Conservation (phyloP, 257 asterid genomes). For the Capsicum baccatum region DNA sequence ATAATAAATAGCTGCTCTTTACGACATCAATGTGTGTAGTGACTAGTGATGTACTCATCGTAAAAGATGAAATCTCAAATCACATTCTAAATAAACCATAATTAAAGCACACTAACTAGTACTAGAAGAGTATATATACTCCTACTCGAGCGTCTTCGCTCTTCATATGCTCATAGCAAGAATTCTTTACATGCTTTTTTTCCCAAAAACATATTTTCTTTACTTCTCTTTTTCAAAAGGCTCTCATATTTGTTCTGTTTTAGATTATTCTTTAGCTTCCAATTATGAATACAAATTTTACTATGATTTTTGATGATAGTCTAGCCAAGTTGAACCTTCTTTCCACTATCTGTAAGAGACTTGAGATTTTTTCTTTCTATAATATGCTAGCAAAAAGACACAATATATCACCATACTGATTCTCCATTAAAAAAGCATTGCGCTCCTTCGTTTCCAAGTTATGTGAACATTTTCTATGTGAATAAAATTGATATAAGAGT, state of each 20-base stretch:
- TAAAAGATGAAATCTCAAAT: neutral
- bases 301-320: neutral
- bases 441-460: neutral
- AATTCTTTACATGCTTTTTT: neutral
- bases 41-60: neutral
- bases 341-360: neutral
- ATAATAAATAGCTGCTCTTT: neutral
- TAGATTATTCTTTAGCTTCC: neutral
- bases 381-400: too few species aligned
- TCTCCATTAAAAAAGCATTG: neutral
- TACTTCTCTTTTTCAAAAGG: neutral
- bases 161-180: too few species aligned
- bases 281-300: neutral
- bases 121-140: too few species aligned
- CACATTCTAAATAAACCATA: neutral
- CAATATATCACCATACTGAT: neutral
- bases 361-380: too few species aligned
- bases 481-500: neutral
- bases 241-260: neutral
- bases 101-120: neutral
- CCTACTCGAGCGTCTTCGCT: too few species aligned
- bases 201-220: neutral
- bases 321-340: neutral
- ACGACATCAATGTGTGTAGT: neutral
- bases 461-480: constrained; percentile 5